Evolutionary conservation across 768 basidiomycete genomes (phyloP).

Genomic region (Boletus insuetus): DNA sequence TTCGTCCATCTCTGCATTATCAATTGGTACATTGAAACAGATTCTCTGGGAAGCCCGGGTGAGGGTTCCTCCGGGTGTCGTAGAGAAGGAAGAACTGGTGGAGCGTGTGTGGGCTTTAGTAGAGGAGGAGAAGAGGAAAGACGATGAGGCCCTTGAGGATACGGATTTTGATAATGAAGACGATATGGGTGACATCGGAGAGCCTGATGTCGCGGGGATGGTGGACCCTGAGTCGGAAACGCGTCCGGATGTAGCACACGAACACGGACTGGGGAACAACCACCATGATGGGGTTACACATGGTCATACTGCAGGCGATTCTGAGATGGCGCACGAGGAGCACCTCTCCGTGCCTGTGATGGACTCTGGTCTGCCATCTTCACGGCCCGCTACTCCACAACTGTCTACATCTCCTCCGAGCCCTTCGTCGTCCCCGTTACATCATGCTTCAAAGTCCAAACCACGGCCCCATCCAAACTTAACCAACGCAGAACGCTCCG

Average conservation of each 20-base stretch:
- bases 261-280: neutral
- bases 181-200: slow-evolving; percentile 29
- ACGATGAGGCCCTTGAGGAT: slow-evolving; percentile 39
- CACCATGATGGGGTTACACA: neutral
- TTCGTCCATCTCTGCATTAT: slow-evolving; percentile 55
- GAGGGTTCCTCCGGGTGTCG: slow-evolving; percentile 44
- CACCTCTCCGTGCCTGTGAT: neutral
- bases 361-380: neutral
- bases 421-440: slow-evolving; percentile 29
- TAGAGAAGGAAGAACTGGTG: slow-evolving; percentile 90
- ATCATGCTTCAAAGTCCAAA: slow-evolving; percentile 36
- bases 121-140: slow-evolving; percentile 58
- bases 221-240: slow-evolving; percentile 18
- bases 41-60: slow-evolving; percentile 82
- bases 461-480: slow-evolving; percentile 27
- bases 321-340: slow-evolving; percentile 4
- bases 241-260: neutral
- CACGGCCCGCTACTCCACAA: slow-evolving; percentile 15
- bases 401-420: slow-evolving; percentile 18
- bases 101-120: slow-evolving; percentile 60
- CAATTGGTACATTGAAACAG: slow-evolving; percentile 71
- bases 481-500: slow-evolving; percentile 53
- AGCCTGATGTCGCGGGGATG: slow-evolving; percentile 10
- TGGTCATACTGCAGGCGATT: neutral
- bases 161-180: slow-evolving; percentile 21